Base-by-base conservation (phyloP, 441 rosid genomes). In the Adansonia madagascariensis region DNA sequence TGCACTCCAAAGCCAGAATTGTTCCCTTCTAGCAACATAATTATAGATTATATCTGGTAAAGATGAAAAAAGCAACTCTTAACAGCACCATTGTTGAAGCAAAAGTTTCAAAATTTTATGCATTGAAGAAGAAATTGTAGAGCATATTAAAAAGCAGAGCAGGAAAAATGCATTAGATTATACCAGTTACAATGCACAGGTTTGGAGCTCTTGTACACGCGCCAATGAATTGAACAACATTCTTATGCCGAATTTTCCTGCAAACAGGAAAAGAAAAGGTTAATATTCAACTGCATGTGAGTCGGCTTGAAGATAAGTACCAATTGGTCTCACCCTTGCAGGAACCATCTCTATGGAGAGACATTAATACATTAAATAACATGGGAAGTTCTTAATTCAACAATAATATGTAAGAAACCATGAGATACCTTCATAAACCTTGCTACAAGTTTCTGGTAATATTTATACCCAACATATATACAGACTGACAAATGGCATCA, bases 231-330 rank as follows among this genome's bases (percentile, higher is more conserved):
- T 94, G 99, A 74, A 96, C 97, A 77, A 96, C 94, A 81, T 96
- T 96, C 87, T 91, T 96, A 83, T 94, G 99, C 43, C 98, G 90
- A 18, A 96, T 87, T 86, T 96, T 96, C 91, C 98, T 94, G 85
- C 85, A 85, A 80, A 77, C 43, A 35, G n/a, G 61, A 31, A 41
- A 31, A 53, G 17, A 11, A 17, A 69, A 10, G 2, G 64, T 53
- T 53, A 22, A 72, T n/a, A 72, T 70, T 70, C 74, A 31, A 18
- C 31, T 4, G 62, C 49, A 53, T 35, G 27, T 2, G 49, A 53
- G 24, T 35, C 47, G 4, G n/a, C 74, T 52, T n/a, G 62, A 69
- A 49, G 50, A 14, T 22, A 44, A 50, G 20, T 59, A 41, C 41
- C 43, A 59, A 59, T 7, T 1, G 4, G 9, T 14, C 63, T 35